A percentile compares a stretch with the other conserved stretches of the same genome.
Conservation (phyloP, 2,329 filamentous ascomycete genomes). For the Diaporthe batatas region DNA sequence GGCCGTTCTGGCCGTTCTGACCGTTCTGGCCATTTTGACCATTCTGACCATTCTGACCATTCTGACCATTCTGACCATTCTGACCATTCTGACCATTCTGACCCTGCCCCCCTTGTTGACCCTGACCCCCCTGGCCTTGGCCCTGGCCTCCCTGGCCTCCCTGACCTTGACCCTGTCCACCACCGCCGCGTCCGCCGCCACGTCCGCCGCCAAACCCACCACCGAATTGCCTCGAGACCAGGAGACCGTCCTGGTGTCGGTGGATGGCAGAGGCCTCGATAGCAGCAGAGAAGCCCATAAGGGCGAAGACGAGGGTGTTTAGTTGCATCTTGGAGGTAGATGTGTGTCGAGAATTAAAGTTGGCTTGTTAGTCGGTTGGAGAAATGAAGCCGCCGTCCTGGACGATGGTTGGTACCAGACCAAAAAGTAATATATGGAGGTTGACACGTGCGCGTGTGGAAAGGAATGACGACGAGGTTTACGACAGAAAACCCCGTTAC, state of each 20-base stretch:
- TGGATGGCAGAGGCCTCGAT: conserved; percentile 60
- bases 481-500: conserved; percentile 21
- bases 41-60: neutral
- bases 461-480: conserved; percentile 39
- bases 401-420: conserved; percentile 41
- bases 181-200: conserved; percentile 1
- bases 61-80: neutral
- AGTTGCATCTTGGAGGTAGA: conserved; percentile 63
- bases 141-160: neutral
- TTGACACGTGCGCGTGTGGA: conserved; percentile 25
- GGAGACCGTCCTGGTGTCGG: conserved; percentile 54
- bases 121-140: neutral
- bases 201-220: conserved; percentile 4
- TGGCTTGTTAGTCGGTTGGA: conserved; percentile 24
- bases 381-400: conserved; percentile 28
- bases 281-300: conserved; percentile 61
- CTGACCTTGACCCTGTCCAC: conserved; percentile 16
- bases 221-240: conserved; percentile 57
- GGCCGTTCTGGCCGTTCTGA: neutral
- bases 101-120: neutral
- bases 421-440: conserved; percentile 7
- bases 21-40: neutral
- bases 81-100: conserved; percentile 1
- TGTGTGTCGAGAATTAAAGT: conserved; percentile 4
- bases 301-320: conserved; percentile 62